A percentile compares a stretch with the other conserved stretches of the same genome.
Evolutionary conservation across 202 grass and related monocot species (phyloP).

Genomic region (Digitaria exilis): DNA sequence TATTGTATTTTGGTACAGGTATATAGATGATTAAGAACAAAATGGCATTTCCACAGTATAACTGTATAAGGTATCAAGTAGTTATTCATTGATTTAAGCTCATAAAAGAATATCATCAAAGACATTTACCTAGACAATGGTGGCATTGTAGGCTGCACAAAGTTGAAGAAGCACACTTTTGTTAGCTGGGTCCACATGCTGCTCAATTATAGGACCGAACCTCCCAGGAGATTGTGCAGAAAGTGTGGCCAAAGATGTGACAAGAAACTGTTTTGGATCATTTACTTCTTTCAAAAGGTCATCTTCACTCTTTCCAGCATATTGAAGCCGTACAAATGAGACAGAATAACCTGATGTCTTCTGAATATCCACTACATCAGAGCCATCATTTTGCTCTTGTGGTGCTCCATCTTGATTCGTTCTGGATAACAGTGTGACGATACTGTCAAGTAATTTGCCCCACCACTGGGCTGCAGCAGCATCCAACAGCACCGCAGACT

Average conservation of each 20-base stretch:
- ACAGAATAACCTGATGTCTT: constrained; percentile 76
- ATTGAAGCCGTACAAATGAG: constrained; percentile 89
- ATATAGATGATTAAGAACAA: background rate
- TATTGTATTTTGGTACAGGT: background rate
- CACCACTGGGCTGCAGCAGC: constrained; percentile 62
- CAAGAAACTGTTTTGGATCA: constrained; percentile 84
- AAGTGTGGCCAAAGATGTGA: constrained; percentile 75
- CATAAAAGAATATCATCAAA: constrained; percentile 26
- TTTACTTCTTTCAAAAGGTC: constrained; percentile 88
- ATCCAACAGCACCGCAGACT: constrained; percentile 71
- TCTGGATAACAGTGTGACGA: constrained; percentile 67
- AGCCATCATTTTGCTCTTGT: constrained; percentile 64
- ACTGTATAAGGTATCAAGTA: background rate
- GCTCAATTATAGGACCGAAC: constrained; percentile 77
- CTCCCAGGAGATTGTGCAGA: constrained; percentile 75
- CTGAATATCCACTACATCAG: constrained; percentile 58
- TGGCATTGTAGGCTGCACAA: constrained; percentile 72
- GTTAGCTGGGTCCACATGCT: constrained; percentile 75
- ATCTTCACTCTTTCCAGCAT: constrained; percentile 90
- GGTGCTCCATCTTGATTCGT: constrained; percentile 66
- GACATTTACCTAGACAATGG: constrained; percentile 83
- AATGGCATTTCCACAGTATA: background rate
- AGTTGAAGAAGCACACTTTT: constrained; percentile 82
- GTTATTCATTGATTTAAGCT: background rate
- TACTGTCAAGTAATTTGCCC: constrained; percentile 90